Evolutionary conservation across 2,329 filamentous ascomycete genomes (phyloP), one percentile per base, ranked within the genome.

Genomic region (Fusarium oxysporum): DNA sequence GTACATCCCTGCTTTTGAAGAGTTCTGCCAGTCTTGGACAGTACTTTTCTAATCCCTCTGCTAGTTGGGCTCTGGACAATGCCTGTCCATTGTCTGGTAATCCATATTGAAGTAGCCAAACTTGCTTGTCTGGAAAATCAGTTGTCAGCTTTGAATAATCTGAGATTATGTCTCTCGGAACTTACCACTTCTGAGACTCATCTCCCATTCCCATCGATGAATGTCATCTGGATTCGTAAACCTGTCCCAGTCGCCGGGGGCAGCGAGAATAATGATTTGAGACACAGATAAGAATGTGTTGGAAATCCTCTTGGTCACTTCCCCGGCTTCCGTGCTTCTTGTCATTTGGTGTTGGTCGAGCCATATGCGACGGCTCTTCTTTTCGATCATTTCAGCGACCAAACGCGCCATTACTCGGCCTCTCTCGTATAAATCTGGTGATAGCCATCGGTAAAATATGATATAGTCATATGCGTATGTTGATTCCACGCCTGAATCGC

Each of bases 151-250:
- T 17, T 1, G 28, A 57, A 41, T 5, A 11, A 8, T 8, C 1
- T 17, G 8, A 28, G 1, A 60, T 33, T 7, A 1, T 23, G 30
- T 33, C 8, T 33, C 30, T 25, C 16, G 25, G 25, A 25, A 25
- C 67, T 59, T 9, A 70, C 67, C 48, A 12, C 67, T 69, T 51
- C 37, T 12, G 4, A 70, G 65, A 28, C 65, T 70, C 54, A 70
- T 48, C 19, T 70, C 60, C 65, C 65, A 70, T 28, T 70, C 67
- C 67, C 65, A 70, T 14, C 65, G 17, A 28, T 69, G 67, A 10
- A 70, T 70, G 32, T 70, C 67, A 6, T 70, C 25, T 33, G 62
- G 55, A 1, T 70, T 65, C 2, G 41, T 53, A 23, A 70, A 69
- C 1, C 67, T 19, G 6, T 67, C 32, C 62, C 50, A 61, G 35